A percentile compares a stretch with the other conserved stretches of the same genome.
Evolutionary conservation across 2,329 filamentous ascomycete species (phyloP).

Genomic region (Aureobasidium lini): DNA sequence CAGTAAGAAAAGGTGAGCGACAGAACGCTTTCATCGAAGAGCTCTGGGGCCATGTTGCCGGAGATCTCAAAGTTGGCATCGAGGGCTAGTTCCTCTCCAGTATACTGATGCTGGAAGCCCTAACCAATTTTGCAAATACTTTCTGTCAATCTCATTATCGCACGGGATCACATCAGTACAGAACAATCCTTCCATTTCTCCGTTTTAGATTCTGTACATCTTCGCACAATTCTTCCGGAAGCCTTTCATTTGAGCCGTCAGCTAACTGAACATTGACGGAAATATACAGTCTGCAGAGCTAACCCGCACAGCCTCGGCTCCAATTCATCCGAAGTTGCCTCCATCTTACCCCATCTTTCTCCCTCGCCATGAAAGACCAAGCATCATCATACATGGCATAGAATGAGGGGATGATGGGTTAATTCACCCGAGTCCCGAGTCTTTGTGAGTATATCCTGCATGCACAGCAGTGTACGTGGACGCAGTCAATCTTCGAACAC

Average conservation of each 20-base stretch:
- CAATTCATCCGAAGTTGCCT: neutral
- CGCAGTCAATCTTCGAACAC: neutral
- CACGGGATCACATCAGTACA: no score
- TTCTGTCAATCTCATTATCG: no score
- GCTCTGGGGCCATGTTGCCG: slow-evolving; percentile 41
- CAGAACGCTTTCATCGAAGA: slow-evolving; percentile 41
- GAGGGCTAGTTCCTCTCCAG: neutral
- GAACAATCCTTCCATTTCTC: no score
- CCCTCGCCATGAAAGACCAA: neutral
- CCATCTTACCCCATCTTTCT: neutral
- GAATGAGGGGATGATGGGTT: neutral
- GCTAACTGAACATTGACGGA: neutral
- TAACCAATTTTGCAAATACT: no score
- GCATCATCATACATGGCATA: neutral
- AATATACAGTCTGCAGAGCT: neutral
- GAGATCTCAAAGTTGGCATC: slow-evolving; percentile 36
- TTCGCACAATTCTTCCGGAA: neutral
- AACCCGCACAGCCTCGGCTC: neutral
- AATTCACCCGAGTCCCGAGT: neutral
- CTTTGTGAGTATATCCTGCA: neutral
- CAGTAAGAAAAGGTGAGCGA: slow-evolving; percentile 38
- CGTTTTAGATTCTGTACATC: no score
- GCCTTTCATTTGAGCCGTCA: neutral
- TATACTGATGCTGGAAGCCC: neutral
- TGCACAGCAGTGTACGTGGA: neutral